These are phyloP conservation scores for Saccharomyces hybrid DNA, from an alignment of 1,139 yeast genomes.

Conservation along the genomic window DNA sequence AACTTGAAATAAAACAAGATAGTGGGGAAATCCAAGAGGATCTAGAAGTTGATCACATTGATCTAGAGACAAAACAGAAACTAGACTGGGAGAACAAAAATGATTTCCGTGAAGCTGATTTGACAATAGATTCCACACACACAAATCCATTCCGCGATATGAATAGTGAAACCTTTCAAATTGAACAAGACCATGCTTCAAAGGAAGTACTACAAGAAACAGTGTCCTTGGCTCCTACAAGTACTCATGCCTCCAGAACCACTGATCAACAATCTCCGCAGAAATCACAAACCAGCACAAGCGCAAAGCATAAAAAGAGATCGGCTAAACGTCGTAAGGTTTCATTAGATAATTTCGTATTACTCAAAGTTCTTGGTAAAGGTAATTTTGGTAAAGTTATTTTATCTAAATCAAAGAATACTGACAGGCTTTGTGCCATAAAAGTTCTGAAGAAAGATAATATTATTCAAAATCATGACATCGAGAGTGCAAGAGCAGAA, in stretches of 20 bases:
- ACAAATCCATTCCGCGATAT: conserved; percentile 28
- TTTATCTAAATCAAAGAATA: conserved; percentile 85
- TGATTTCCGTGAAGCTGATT: conserved; percentile 1
- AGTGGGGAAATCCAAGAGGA: not conserved
- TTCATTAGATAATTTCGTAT: conserved; percentile 90
- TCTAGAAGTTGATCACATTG: conserved; percentile 5
- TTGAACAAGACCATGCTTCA: conserved; percentile 12
- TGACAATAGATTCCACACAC: conserved; percentile 7
- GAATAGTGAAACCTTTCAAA: conserved; percentile 17
- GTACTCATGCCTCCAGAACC: conserved; percentile 1
- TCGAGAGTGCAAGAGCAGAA: conserved; percentile 89
- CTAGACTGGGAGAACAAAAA: not conserved
- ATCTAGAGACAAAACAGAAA: conserved; percentile 4
- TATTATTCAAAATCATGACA: conserved; percentile 91
- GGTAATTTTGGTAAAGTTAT: conserved; percentile 98
- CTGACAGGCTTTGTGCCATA: conserved; percentile 75
- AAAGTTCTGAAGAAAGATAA: conserved; percentile 93
- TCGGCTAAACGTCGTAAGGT: conserved; percentile 46
- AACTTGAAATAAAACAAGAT: conserved; percentile 15
- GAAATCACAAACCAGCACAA: conserved; percentile 1
- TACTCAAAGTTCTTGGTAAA: conserved; percentile 89
- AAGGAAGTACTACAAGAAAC: conserved; percentile 3
- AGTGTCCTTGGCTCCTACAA: conserved; percentile 3
- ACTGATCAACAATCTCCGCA: conserved; percentile 3
- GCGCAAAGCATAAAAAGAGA: conserved; percentile 21